Conservation (phyloP, 768 basidiomycete genomes). For the Lactarius tabidus region DNA sequence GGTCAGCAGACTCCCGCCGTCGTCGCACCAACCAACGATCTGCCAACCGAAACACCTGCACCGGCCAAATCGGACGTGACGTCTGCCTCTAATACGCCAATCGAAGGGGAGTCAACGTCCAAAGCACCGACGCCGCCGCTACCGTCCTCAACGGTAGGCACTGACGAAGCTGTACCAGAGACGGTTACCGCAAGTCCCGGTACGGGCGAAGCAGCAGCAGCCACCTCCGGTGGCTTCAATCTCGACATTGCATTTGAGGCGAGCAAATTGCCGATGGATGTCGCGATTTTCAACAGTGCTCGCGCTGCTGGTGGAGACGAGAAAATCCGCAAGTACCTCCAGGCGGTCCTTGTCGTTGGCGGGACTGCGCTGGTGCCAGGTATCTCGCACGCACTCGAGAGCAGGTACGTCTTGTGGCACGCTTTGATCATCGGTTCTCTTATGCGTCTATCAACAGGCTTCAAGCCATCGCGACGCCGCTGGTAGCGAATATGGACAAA, state of each 20-base stretch:
- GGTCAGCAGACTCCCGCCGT: slow-evolving; percentile 24
- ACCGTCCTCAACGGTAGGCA: slow-evolving; percentile 23
- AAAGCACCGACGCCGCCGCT: slow-evolving; percentile 26
- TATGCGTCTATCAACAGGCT: slow-evolving; percentile 40
- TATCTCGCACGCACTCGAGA: slow-evolving; percentile 81
- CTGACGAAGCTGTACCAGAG: slow-evolving; percentile 13
- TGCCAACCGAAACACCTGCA: slow-evolving; percentile 23
- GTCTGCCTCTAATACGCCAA: slow-evolving; percentile 24
- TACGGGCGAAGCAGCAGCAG: slow-evolving; percentile 7
- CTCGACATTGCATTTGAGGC: slow-evolving; percentile 84
- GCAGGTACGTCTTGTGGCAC: slow-evolving; percentile 52
- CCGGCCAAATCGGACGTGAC: slow-evolving; percentile 24
- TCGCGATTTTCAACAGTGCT: slow-evolving; percentile 89
- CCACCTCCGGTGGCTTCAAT: slow-evolving; percentile 35
- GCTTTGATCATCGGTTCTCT: neutral
- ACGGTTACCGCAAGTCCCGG: slow-evolving; percentile 11
- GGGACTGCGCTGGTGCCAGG: slow-evolving; percentile 79
- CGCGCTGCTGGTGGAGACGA: slow-evolving; percentile 87
- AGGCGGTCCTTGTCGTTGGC: slow-evolving; percentile 83
- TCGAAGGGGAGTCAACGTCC: slow-evolving; percentile 19
- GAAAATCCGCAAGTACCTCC: slow-evolving; percentile 83
- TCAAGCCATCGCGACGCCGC: slow-evolving; percentile 78
- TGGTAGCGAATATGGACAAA: slow-evolving; percentile 81
- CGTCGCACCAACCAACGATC: slow-evolving; percentile 20
- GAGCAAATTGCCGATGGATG: slow-evolving; percentile 85